A percentile compares a stretch with the other conserved stretches of the same genome.
phyloP scores from a whole-genome alignment of 768 basidiomycete genomes.

The Galerina sulciceps region DNA sequence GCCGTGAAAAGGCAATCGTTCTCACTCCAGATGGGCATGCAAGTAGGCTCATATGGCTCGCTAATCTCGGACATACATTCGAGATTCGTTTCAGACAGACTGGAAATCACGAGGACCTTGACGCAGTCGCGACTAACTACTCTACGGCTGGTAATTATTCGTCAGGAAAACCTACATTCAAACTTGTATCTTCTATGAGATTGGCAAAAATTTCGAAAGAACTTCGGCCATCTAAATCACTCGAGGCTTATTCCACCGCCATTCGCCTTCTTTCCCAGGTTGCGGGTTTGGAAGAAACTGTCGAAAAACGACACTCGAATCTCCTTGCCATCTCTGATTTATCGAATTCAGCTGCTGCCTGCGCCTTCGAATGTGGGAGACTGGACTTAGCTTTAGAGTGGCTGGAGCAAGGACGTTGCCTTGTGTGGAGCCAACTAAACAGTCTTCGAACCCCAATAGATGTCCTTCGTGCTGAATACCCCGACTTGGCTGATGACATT shows the following conservation, averaged over 20 bases:
- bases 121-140: no score
- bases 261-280: slow-evolving; percentile 17
- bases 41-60: no score
- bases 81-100: no score
- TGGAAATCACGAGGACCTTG: no score
- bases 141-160: no score
- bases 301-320: slow-evolving; percentile 11
- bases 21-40: no score
- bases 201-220: slow-evolving; percentile 1
- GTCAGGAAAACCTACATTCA: no score
- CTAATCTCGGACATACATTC: no score
- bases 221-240: background rate
- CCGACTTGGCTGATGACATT: slow-evolving; percentile 1
- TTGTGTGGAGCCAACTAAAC: slow-evolving; percentile 18
- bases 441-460: slow-evolving; percentile 11
- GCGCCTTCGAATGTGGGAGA: slow-evolving; percentile 4
- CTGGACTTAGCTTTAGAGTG: slow-evolving; percentile 8
- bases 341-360: slow-evolving; percentile 17
- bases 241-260: slow-evolving; percentile 13
- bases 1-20: no score
- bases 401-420: slow-evolving; percentile 18
- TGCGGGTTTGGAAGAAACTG: slow-evolving; percentile 19
- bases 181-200: background rate
- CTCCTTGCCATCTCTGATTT: slow-evolving; percentile 13
- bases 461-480: background rate